phyloP scores from a whole-genome alignment of 2,329 filamentous ascomycete genomes.

The Chaetothyriales sp. region DNA sequence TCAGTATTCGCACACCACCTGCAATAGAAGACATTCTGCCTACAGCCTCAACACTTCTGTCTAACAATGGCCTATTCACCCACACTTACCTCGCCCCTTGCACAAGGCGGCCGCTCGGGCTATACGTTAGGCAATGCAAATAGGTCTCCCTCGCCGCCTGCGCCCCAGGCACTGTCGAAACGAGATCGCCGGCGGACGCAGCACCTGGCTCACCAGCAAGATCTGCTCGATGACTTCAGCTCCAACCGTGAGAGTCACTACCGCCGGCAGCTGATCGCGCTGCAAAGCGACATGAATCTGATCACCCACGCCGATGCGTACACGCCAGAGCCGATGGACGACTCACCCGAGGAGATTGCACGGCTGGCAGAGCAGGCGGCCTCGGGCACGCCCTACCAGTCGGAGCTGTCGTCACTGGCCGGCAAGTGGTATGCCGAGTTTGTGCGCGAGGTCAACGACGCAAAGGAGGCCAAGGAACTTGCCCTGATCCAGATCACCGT shows the following conservation, averaged over 20 bases:
- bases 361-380: constrained; percentile 44
- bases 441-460: constrained; percentile 70
- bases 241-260: constrained; percentile 72
- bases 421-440: constrained; percentile 77
- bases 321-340: constrained; percentile 50
- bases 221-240: constrained; percentile 62
- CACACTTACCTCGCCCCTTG: constrained; percentile 22
- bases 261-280: constrained; percentile 72
- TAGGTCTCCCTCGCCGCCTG: constrained; percentile 23
- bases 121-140: constrained; percentile 4
- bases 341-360: constrained; percentile 49
- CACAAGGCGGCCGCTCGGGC: constrained; percentile 10
- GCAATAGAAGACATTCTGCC: not conserved
- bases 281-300: constrained; percentile 80
- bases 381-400: constrained; percentile 47
- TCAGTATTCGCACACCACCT: not conserved
- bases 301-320: constrained; percentile 78
- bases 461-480: constrained; percentile 74
- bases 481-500: constrained; percentile 71
- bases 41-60: not conserved
- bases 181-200: constrained; percentile 78
- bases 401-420: constrained; percentile 49
- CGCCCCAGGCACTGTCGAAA: constrained; percentile 48
- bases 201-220: constrained; percentile 61
- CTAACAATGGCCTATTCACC: constrained; percentile 27